These are phyloP conservation scores for Sophora flavescens DNA, from an alignment of 306 rosid species.

Conservation along the genomic window DNA sequence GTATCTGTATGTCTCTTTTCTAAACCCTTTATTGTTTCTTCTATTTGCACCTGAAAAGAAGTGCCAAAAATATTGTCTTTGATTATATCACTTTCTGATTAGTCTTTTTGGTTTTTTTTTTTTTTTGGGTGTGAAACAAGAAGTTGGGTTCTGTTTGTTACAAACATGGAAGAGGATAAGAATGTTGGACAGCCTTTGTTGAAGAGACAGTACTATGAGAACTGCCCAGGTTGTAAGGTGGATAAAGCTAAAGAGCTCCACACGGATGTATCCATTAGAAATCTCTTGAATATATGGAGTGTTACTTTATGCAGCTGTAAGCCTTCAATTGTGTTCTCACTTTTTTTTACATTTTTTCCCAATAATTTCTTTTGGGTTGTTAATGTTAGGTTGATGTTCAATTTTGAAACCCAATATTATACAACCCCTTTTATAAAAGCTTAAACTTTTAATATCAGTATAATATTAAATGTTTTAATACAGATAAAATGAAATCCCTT, in stretches of 20 bases:
- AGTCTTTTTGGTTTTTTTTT: neutral
- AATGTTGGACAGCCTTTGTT: constrained; percentile 48
- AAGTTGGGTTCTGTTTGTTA: neutral
- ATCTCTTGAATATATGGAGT: constrained; percentile 56
- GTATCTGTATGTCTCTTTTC: too few relatives aligned
- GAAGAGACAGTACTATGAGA: constrained; percentile 60
- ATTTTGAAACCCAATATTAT: too few relatives aligned
- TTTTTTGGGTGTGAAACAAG: neutral
- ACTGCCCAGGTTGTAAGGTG: constrained; percentile 83
- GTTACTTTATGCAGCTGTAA: constrained; percentile 63
- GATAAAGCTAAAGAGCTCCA: constrained; percentile 56
- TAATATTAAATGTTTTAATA: neutral
- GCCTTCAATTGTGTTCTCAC: neutral
- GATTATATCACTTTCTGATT: neutral
- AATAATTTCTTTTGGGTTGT: neutral
- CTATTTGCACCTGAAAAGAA: too few relatives aligned
- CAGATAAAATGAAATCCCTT: too few relatives aligned
- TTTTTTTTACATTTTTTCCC: neutral
- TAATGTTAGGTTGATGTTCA: too few relatives aligned
- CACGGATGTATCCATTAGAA: constrained; percentile 55
- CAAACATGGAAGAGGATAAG: constrained; percentile 53
- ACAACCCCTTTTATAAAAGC: neutral
- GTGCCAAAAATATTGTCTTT: neutral
- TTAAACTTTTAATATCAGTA: neutral
- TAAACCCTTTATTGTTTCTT: too few relatives aligned